Evolutionary conservation across 306 rosid species (phyloP).

Genomic region (Quercus suber): DNA sequence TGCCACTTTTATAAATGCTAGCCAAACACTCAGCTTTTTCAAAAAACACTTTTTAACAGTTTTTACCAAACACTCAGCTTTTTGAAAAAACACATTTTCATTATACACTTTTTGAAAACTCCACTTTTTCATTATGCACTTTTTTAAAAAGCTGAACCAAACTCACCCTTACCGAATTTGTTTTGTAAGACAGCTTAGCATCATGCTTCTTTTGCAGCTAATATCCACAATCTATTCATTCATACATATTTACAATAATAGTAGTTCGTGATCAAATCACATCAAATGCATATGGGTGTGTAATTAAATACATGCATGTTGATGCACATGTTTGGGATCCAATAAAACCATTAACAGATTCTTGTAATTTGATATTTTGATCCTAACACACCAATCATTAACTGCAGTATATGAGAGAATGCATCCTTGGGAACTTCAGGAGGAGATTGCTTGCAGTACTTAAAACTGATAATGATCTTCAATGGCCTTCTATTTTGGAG

Average conservation of each 20-base stretch:
- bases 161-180: neutral
- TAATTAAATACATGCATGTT: neutral
- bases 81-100: no score
- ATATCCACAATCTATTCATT: neutral
- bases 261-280: neutral
- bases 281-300: neutral
- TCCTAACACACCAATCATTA: conserved; percentile 25
- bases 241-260: neutral
- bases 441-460: conserved; percentile 92
- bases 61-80: no score
- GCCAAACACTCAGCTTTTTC: no score
- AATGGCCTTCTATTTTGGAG: conserved; percentile 90
- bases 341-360: neutral
- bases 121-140: no score
- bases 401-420: conserved; percentile 99
- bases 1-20: no score
- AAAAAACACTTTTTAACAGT: no score
- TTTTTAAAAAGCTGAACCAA: no score
- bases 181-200: neutral
- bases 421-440: conserved; percentile 97
- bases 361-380: conserved; percentile 9
- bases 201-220: neutral
- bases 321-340: neutral
- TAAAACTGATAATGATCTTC: conserved; percentile 94
- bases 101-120: no score